These are phyloP conservation scores for Cytospora piceicola DNA, from an alignment of 2,329 filamentous ascomycete genomes.

Conservation along the genomic window DNA sequence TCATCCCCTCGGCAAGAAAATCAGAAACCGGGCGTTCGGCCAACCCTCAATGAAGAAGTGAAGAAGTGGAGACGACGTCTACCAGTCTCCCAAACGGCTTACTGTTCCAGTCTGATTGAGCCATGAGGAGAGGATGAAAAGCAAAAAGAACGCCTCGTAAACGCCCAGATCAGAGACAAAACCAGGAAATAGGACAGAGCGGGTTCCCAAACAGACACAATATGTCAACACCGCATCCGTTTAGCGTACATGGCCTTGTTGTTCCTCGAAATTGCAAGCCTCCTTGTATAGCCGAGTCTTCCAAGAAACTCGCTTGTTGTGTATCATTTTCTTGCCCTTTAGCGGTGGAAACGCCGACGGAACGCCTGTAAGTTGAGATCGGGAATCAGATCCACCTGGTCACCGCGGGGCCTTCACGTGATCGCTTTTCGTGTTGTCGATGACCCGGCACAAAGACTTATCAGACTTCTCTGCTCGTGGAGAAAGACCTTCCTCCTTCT, in stretches of 20 bases:
- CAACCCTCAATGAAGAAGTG: conserved; percentile 30
- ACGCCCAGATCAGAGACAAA: conserved; percentile 26
- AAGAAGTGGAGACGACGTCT: conserved; percentile 29
- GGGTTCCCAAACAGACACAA: conserved; percentile 29
- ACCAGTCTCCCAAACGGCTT: conserved; percentile 30
- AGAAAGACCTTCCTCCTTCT: background rate
- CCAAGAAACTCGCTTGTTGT: conserved; percentile 25
- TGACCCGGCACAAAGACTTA: conserved; percentile 14
- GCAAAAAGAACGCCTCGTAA: conserved; percentile 26
- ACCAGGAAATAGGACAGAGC: conserved; percentile 27
- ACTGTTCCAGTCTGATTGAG: conserved; percentile 29
- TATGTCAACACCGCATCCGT: conserved; percentile 12
- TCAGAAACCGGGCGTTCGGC: conserved; percentile 23
- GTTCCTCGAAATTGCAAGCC: conserved; percentile 25
- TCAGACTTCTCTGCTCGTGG: conserved; percentile 1
- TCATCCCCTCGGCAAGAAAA: conserved; percentile 15
- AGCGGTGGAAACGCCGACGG: conserved; percentile 26
- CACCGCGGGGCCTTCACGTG: conserved; percentile 13
- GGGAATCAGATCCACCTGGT: conserved; percentile 22
- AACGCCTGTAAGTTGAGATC: conserved; percentile 25
- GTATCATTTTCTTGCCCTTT: conserved; percentile 24
- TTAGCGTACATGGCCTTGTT: conserved; percentile 16
- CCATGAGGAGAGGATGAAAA: conserved; percentile 27
- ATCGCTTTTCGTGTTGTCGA: conserved; percentile 4
- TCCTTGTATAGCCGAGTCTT: conserved; percentile 21